Evolutionary conservation across 225 moss, liverwort and hornwort genomes (phyloP), one percentile per base, ranked within the genome.

Genomic region (Sphagnum tenellum): DNA sequence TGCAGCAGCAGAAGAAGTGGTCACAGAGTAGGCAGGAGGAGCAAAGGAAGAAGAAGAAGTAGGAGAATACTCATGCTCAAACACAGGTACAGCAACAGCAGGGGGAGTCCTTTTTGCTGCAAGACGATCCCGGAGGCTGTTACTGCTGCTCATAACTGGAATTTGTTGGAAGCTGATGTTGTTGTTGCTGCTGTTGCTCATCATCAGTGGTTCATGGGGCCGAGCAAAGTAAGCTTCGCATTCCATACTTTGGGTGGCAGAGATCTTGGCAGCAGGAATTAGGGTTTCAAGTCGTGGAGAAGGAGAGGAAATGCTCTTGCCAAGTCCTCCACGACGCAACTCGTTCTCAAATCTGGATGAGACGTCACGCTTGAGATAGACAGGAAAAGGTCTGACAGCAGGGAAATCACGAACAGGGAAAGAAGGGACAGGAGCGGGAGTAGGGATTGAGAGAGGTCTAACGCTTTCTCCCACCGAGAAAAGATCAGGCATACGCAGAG

Each of bases 351-450:
- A 12, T 7, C 10, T 13, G 44, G 4, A 5, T 44, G 12, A 13
- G 44, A 13, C 29, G 29, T 56, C 56, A 56, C 56, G 56, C 56
- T 13, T 56, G 11, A 56, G 5, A 13, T 12, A 13, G 4, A 7
- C 8, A 11, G 56, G 8, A 11, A 56, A 13, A 11, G 56, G 13
- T 13, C 58, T 58, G 44, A 7, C 57, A 58, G 58, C 14, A 58
- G 58, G 12, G 44, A 58, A 13, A 58, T 58, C 58, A 58, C 58
- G 58, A 58, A 58, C 58, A 12, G 58, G 12, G 58, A 58, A 58
- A 44, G 58, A 29, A 29, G 29, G 58, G 7, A 13, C 58, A 12
- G 58, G 58, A 5, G 58, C 7, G 3, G 58, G 58, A 13, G 7
- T 44, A 7, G 58, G 58, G 44, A 58, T 58, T 13, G 58, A 58